Evolutionary conservation across 1,284 basidiomycete species (phyloP), one percentile per base, ranked within the genome.

Genomic region (Pyrrhoderma noxium): DNA sequence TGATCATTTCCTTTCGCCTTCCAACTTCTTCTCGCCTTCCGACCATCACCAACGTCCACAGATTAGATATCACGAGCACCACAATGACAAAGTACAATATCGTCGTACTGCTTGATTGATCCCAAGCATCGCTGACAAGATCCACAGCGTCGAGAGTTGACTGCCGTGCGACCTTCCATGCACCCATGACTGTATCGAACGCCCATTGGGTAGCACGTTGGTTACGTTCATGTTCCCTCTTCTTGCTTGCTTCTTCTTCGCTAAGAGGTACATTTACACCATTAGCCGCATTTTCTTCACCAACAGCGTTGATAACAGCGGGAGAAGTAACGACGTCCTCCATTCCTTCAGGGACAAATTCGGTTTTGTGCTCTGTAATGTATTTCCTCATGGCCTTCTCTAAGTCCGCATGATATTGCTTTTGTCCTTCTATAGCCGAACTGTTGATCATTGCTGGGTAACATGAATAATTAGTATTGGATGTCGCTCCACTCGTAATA

Each of bases 381-480:
- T 98, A 95, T 46, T 70, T 70, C 23, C 89, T 78, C 83, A 98
- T 93, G 4, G 83, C 84, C 57, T 73, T 78, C 58, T 95, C 91
- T 3, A 98, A 76, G 40, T 93, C 93, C 14, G 67, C 64, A 64
- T 97, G 92, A 65, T 94, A 96, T 47, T 76, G 73, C 67, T 88
- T 94, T 64, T 99, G 95, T 1, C 96, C 95, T n/a, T 97, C 94
- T 47, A 97, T 83, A 4, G 82, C 86, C 0, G 89, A 92, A 59
- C 80, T 84, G 63, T 97, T 93, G 62, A 99, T 96, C 61, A 99
- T 90, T 51, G 92, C 91, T 93, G 39, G 35, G 19, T 13, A 11
- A 13, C n/a, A 40, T 31, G n/a, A n/a, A 40, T 40, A 7, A 40
- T 40, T 40, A 40, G 27, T 31, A 31, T 31, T 11, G 27, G 27